Evolutionary conservation across 495 filamentous ascomycete genomes (phyloP).

Genomic region (Rostrohypoxylon terebratum): DNA sequence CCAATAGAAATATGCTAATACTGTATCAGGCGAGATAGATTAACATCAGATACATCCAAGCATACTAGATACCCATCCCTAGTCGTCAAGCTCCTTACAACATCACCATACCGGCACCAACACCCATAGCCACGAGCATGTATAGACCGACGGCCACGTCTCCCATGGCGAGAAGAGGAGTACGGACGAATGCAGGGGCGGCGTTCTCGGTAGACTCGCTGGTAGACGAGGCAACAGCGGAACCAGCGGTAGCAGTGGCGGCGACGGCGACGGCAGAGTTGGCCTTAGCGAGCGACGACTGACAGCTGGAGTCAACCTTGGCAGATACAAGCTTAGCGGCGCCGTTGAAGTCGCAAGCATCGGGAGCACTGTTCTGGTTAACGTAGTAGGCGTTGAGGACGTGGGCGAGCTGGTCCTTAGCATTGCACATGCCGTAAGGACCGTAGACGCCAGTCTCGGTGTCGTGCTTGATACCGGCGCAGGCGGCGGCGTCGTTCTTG

Average conservation of each 20-base stretch:
- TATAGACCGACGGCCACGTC: slow-evolving; percentile 76
- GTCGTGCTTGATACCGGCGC: slow-evolving; percentile 78
- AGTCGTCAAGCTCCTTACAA: slow-evolving; percentile 63
- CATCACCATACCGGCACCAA: slow-evolving; percentile 80
- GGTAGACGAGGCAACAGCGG: slow-evolving; percentile 49
- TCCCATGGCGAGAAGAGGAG: slow-evolving; percentile 70
- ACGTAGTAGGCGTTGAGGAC: slow-evolving; percentile 85
- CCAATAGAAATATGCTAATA: slow-evolving; percentile 19
- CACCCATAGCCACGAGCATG: slow-evolving; percentile 70
- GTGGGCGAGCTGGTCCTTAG: slow-evolving; percentile 81
- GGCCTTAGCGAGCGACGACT: slow-evolving; percentile 57
- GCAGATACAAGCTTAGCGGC: slow-evolving; percentile 65
- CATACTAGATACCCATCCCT: slow-evolving; percentile 12
- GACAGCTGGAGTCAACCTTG: slow-evolving; percentile 39
- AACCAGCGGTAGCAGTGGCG: slow-evolving; percentile 59
- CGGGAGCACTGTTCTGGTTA: slow-evolving; percentile 64
- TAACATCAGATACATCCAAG: slow-evolving; percentile 7
- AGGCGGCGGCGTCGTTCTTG: slow-evolving; percentile 62
- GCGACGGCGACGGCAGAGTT: slow-evolving; percentile 57
- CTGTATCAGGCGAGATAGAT: background rate
- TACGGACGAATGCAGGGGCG: slow-evolving; percentile 52
- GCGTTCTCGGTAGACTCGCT: slow-evolving; percentile 44
- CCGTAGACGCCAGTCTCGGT: slow-evolving; percentile 81
- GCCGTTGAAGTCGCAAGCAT: slow-evolving; percentile 83
- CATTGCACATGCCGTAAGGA: slow-evolving; percentile 88